Evolutionary conservation across 2,329 filamentous ascomycete genomes (phyloP), one percentile per base, ranked within the genome.

Genomic region (Parasarocladium wereldwijsianum): DNA sequence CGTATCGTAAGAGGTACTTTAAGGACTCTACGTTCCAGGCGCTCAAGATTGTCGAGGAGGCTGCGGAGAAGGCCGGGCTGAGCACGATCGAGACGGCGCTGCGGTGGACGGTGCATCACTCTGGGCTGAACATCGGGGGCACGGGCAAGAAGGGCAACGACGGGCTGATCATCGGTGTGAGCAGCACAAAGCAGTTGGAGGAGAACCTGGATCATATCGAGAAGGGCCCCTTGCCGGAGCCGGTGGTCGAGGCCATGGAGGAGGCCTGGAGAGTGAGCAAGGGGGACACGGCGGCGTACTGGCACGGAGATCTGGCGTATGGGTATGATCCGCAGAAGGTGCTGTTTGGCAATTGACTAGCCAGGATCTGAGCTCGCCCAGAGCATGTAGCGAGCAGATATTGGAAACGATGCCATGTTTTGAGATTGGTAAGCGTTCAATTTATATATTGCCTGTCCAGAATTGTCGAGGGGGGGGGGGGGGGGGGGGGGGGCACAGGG

Each of bases 191-290:
- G 30, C 70, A 77, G 51, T 54, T 76, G 19, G 58, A 64, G 41
- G 54, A 59, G 38, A 76, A 76, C 47, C 52, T 76, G 31, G 53
- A 62, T 33, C 55, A 63, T 36, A 46, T 76, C 17, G 68, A 75
- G 47, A 71, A 72, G 66, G 77, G 81, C 0, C 80, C 81, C 1
- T 55, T 92, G 38, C 82, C 82, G 0, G 70, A 80, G 9, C 80
- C 84, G 16, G 76, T 92, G 11, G 65, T 92, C 8, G 54, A 75
- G 46, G 74, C 69, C 9, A 57, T 93, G 34, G 82, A 93, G 41
- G 59, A 81, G 51, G 83, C 80, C 4, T 93, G 85, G 84, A 38
- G 62, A 41, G 58, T 77, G n/a, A 59, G 67, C 9, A 86, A 84
- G 57, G 47, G 52, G 3, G 63, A 69, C 19, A 57, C 60, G 8